Evolutionary conservation across 208 protist genomes (phyloP), one percentile per base, ranked within the genome.

Genomic region (Crithidia brevicula): DNA sequence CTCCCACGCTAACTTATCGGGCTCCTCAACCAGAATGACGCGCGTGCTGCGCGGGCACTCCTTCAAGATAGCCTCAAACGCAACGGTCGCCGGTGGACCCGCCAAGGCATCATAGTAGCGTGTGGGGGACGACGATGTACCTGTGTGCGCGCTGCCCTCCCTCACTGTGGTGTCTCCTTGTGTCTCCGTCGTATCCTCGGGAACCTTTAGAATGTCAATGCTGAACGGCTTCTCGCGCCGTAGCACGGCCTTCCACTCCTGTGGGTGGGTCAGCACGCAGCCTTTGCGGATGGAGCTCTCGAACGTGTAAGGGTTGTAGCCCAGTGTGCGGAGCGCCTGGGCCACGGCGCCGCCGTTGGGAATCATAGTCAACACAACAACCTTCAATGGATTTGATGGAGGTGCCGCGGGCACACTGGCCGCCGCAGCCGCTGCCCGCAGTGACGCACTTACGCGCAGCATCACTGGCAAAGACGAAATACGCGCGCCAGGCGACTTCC

Each of bases 11-110:
- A 84, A 59, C 62, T 96, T 96, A 54, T 96, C 83, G 2, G 67
- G 47, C 73, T 96, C 88, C 79, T 94, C 88, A 15, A 94, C 83
- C 0, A 96, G 67, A 58, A 96, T 78, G 8, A 96, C 86, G 42
- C 82, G 80, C 9, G 88, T 94, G 68, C 79, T 89, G 33, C 83
- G 81, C 18, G 91, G 88, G 56, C 88, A 96, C 50, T 51, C 70
- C 15, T 72, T 77, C 23, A 96, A 68, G 47, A 96, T 89, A 2
- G 78, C 8, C 58, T 96, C 88, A 67, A 93, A 96, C 13, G 88
- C 91, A 23, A 89, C 54, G 33, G 91, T 89, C 7, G 85, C 83
- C 3, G 91, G 91, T 3, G 86, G 88, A n/a, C 91, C 91, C 0
- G 91, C 86, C 1, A 96, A 33, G 1, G 81, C 47, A 74, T 96